Evolutionary conservation across 2,329 filamentous ascomycete genomes (phyloP).

Genomic region (Paraphoma sp.): DNA sequence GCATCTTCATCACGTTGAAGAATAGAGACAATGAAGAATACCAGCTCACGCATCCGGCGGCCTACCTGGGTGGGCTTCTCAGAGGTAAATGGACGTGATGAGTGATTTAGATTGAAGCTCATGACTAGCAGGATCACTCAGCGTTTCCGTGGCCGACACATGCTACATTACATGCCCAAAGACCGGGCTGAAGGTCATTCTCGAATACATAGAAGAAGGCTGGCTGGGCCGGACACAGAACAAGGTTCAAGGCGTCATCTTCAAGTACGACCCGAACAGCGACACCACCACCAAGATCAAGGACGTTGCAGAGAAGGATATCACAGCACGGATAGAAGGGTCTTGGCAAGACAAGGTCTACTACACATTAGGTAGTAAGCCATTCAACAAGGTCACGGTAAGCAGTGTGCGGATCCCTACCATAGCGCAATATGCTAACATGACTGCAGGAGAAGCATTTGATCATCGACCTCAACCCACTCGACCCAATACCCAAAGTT

Average conservation of each 20-base stretch:
- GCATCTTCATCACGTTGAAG: slow-evolving; percentile 90
- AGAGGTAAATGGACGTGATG: slow-evolving; percentile 57
- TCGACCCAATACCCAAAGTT: slow-evolving; percentile 78
- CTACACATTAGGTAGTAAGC: slow-evolving; percentile 60
- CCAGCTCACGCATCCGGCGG: slow-evolving; percentile 92
- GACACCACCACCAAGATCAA: slow-evolving; percentile 81
- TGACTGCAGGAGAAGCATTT: slow-evolving; percentile 62
- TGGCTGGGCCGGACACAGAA: slow-evolving; percentile 94
- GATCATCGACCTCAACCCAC: slow-evolving; percentile 86
- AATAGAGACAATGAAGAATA: slow-evolving; percentile 87
- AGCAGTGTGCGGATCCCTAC: slow-evolving; percentile 43
- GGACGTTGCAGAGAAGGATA: slow-evolving; percentile 84
- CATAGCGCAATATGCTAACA: slow-evolving; percentile 11
- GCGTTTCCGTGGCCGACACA: slow-evolving; percentile 86
- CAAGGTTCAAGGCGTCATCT: slow-evolving; percentile 88
- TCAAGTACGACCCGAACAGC: slow-evolving; percentile 86
- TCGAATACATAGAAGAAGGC: slow-evolving; percentile 92
- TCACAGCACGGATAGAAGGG: slow-evolving; percentile 82
- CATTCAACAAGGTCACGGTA: slow-evolving; percentile 62
- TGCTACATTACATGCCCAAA: slow-evolving; percentile 90
- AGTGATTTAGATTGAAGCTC: slow-evolving; percentile 5
- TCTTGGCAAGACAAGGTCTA: slow-evolving; percentile 80
- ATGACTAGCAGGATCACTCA: slow-evolving; percentile 67
- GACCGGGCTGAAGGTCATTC: slow-evolving; percentile 87
- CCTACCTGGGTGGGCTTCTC: slow-evolving; percentile 86